Conservation (phyloP, 1,284 basidiomycete species). For the Cronartium ribicola region DNA sequence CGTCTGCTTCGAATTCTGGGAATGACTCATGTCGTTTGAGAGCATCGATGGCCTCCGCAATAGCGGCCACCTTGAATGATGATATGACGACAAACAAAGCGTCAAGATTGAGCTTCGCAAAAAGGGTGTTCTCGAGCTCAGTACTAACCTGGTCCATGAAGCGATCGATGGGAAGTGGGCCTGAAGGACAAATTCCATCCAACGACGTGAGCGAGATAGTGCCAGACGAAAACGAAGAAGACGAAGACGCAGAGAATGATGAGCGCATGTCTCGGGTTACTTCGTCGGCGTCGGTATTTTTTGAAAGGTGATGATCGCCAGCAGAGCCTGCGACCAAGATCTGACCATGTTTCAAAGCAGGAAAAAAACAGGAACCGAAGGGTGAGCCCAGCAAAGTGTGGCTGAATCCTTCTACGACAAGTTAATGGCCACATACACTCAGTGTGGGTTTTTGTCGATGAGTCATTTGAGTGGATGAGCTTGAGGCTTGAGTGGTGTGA, state of each 20-base stretch:
- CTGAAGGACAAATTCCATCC: not conserved
- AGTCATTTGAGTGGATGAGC: not conserved
- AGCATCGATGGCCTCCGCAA: not conserved
- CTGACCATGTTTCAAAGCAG: not conserved
- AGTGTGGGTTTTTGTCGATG: not conserved
- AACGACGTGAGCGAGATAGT: not conserved
- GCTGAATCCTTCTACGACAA: not conserved
- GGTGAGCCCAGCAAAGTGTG: not conserved
- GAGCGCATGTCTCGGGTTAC: not conserved
- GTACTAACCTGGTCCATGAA: slow-evolving; percentile 4
- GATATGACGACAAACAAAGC: not conserved
- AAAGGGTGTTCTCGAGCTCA: not conserved
- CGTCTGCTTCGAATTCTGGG: not conserved
- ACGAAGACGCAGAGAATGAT: not conserved
- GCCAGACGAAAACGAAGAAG: not conserved
- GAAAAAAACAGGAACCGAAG: not conserved
- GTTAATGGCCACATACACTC: not conserved
- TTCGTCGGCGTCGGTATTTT: not conserved
- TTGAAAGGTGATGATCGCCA: not conserved
- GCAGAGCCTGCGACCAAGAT: not conserved
- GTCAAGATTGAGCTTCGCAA: not conserved
- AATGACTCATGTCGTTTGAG: not conserved
- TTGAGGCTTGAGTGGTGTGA: not conserved
- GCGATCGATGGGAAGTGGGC: not conserved
- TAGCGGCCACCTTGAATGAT: not conserved